phyloP scores from a whole-genome alignment of 1,284 basidiomycete genomes.

The Cryptococcus floricola region DNA sequence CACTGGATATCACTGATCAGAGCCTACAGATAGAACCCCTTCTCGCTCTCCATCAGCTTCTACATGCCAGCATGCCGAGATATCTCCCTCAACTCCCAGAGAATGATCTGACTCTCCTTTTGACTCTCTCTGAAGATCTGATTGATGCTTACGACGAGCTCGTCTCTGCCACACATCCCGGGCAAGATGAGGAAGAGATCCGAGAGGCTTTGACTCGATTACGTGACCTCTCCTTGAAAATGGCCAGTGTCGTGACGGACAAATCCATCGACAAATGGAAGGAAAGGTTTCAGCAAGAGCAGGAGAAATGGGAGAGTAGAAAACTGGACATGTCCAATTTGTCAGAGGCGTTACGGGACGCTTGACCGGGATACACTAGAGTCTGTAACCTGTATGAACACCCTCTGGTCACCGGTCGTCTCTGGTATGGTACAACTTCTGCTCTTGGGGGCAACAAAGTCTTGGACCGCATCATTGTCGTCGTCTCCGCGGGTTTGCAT shows the following conservation, averaged over 20 bases:
- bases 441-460: too few species aligned
- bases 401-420: too few species aligned
- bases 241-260: constrained; percentile 12
- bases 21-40: constrained; percentile 32
- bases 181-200: constrained; percentile 37
- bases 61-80: constrained; percentile 35
- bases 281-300: constrained; percentile 23
- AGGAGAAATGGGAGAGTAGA: constrained; percentile 25
- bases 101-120: constrained; percentile 17
- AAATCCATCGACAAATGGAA: constrained; percentile 28
- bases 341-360: too few species aligned
- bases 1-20: background rate
- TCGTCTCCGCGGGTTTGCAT: too few species aligned
- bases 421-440: too few species aligned
- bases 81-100: constrained; percentile 19
- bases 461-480: too few species aligned
- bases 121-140: constrained; percentile 14
- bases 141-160: constrained; percentile 35
- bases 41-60: constrained; percentile 36
- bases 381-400: too few species aligned
- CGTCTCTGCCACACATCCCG: constrained; percentile 33
- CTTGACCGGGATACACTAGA: background rate
- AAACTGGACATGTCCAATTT: constrained; percentile 8
- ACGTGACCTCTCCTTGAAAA: constrained; percentile 7
- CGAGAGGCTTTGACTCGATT: constrained; percentile 19